Percentiles rank a stretch among this genome's conserved stretches.
phyloP scores from a whole-genome alignment of 2,329 filamentous ascomycete genomes.

The Dactylonectria macrodidyma region DNA sequence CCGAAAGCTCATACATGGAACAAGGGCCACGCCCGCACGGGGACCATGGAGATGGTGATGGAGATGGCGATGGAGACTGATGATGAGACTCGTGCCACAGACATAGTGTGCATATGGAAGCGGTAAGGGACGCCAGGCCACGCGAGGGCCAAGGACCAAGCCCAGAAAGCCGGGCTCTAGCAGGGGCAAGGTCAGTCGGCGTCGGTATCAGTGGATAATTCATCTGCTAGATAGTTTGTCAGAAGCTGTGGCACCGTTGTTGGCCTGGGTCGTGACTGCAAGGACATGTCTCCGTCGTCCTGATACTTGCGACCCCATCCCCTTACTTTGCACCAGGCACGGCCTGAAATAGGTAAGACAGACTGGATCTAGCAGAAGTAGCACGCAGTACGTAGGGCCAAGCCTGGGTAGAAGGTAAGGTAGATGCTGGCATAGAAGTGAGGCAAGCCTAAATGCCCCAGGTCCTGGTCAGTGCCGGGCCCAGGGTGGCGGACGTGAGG shows the following conservation, averaged over 20 bases:
- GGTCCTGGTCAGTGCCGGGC: slow-evolving; percentile 44
- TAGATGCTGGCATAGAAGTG: slow-evolving; percentile 18
- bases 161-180: slow-evolving; percentile 47
- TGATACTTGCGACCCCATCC: slow-evolving; percentile 29
- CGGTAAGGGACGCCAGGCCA: slow-evolving; percentile 37
- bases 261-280: slow-evolving; percentile 26
- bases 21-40: slow-evolving; percentile 12
- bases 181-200: slow-evolving; percentile 39
- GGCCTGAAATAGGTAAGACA: slow-evolving; percentile 13
- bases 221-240: slow-evolving; percentile 22
- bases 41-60: slow-evolving; percentile 2
- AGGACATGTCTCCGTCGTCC: slow-evolving; percentile 30
- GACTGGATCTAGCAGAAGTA: slow-evolving; percentile 14
- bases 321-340: slow-evolving; percentile 31
- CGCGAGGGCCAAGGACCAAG: slow-evolving; percentile 45
- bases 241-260: slow-evolving; percentile 17
- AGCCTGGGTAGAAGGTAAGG: slow-evolving; percentile 10
- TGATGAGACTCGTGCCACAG: slow-evolving; percentile 3
- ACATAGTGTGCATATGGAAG: neutral
- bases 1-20: slow-evolving; percentile 10
- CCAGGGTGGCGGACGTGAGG: slow-evolving; percentile 33
- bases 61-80: slow-evolving; percentile 9
- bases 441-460: slow-evolving; percentile 26
- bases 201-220: slow-evolving; percentile 33
- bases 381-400: neutral